Evolutionary conservation across 2,329 filamentous ascomycete genomes (phyloP), one percentile per base, ranked within the genome.

Genomic region (Pseudopithomyces maydicus): DNA sequence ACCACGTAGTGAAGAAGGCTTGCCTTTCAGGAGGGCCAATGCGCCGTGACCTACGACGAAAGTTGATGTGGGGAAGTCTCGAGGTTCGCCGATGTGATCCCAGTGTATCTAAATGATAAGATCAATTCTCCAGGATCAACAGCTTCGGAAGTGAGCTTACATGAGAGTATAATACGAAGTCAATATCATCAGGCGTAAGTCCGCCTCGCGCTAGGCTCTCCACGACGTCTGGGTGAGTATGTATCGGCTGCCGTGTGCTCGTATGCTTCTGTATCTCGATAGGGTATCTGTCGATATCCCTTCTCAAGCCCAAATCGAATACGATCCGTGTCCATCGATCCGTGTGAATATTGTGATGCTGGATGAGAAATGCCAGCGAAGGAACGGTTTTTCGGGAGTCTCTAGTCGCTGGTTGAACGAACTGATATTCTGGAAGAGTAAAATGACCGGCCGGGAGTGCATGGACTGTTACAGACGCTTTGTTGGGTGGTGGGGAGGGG

Each of bases 271-370:
- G 80, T 50, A 82, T 77, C 2, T 74, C 69, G 6, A 68, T 59
- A 1, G 79, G 72, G 65, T 86, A 86, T 48, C 73, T 70, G 15
- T 67, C 67, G 6, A 79, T 59, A 33, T 82, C 75, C 48, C 78
- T 74, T 51, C 82, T 79, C 29, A 85, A 65, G 1, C 84, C 83
- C 0, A 86, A 74, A 57, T 86, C 84, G 64, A 85, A 86, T 36
- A 86, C 70, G 6, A 85, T 75, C 52, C 66, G 74, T 59, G 71
- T 74, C 1, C 64, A 60, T 23, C 73, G 73, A 4, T 72, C 71
- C 5, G 73, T 72, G 17, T 68, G 65, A 19, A 66, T 67, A 4
- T 77, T 72, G 2, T 73, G 71, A 62, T 85, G 83, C n/a, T 77
- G 78, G 39, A 86, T 78, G 2, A 86, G 74, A 58, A 85, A 86